Percentiles rank a stretch among this genome's conserved stretches.
Conservation (phyloP, 1,139 yeast genomes). For the Yamadazyma songkhlaensis region DNA sequence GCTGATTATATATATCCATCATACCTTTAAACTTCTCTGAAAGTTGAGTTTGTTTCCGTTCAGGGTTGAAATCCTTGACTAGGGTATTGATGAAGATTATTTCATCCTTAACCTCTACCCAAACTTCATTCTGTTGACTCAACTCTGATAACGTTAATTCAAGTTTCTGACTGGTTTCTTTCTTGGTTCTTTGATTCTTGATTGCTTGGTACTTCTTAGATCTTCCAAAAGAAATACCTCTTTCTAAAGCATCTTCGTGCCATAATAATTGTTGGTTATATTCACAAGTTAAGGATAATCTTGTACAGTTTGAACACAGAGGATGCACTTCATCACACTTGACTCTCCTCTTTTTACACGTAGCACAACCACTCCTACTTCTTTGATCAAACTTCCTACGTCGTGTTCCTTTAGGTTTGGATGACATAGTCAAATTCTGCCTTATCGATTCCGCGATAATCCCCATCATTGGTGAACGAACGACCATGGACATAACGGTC, state of each 20-base stretch:
- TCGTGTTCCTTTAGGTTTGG: background rate
- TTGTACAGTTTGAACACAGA: slow-evolving; percentile 21
- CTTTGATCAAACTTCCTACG: slow-evolving; percentile 9
- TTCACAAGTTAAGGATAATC: slow-evolving; percentile 18
- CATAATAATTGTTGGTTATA: slow-evolving; percentile 20
- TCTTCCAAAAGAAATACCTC: slow-evolving; percentile 35
- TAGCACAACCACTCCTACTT: slow-evolving; percentile 25
- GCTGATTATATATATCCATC: slow-evolving; percentile 9
- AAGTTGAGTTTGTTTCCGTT: background rate
- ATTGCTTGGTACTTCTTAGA: slow-evolving; percentile 19
- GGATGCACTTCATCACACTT: slow-evolving; percentile 33
- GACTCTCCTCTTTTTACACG: slow-evolving; percentile 24
- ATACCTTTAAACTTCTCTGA: slow-evolving; percentile 6
- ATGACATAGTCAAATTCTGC: background rate
- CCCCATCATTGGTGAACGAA: no score
- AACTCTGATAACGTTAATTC: slow-evolving; percentile 14
- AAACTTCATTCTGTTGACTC: slow-evolving; percentile 3
- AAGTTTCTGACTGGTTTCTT: slow-evolving; percentile 5
- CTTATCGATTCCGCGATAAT: background rate
- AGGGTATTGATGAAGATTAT: slow-evolving; percentile 23
- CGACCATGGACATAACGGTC: no score
- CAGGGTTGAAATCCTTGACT: slow-evolving; percentile 17
- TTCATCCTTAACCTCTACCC: slow-evolving; percentile 11
- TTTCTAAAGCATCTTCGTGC: slow-evolving; percentile 32
- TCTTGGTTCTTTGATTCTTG: slow-evolving; percentile 12